Percentiles rank a stretch among this genome's conserved stretches.
Evolutionary conservation across 2,329 filamentous ascomycete species (phyloP).

Genomic region (Pleoardoris graminearum): DNA sequence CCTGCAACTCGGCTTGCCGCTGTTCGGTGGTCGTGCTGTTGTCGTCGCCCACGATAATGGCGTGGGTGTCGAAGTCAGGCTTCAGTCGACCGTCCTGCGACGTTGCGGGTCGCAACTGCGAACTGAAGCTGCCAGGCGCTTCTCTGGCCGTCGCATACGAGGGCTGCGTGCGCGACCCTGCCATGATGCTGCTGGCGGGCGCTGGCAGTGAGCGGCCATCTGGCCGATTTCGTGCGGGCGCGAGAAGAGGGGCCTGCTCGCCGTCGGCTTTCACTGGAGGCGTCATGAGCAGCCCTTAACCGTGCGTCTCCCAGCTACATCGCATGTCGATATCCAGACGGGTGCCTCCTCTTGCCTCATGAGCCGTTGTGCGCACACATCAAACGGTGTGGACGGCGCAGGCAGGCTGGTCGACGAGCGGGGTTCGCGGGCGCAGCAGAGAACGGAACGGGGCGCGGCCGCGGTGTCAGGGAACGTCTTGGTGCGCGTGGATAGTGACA

Average conservation of each 20-base stretch:
- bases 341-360: constrained; percentile 40
- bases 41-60: constrained; percentile 62
- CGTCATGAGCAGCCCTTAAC: constrained; percentile 50
- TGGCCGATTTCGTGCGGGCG: constrained; percentile 50
- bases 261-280: constrained; percentile 44
- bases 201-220: constrained; percentile 62
- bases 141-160: constrained; percentile 68
- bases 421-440: constrained; percentile 14
- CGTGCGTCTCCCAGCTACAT: constrained; percentile 43
- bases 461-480: constrained; percentile 10
- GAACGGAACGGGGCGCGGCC: constrained; percentile 8
- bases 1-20: constrained; percentile 73
- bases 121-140: constrained; percentile 79
- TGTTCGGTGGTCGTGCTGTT: constrained; percentile 67
- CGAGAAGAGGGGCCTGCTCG: constrained; percentile 48
- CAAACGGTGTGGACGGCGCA: constrained; percentile 18
- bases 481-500: constrained; percentile 11
- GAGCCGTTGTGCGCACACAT: constrained; percentile 29
- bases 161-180: constrained; percentile 65
- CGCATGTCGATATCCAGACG: constrained; percentile 38
- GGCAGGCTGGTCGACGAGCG: constrained; percentile 13
- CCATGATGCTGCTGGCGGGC: constrained; percentile 55
- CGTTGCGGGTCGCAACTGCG: constrained; percentile 75
- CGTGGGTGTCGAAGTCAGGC: constrained; percentile 60
- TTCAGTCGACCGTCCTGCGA: constrained; percentile 65